Percentiles rank a stretch among this genome's conserved stretches.
These are phyloP conservation scores for Violaceomyces palustris DNA, from an alignment of 1,284 basidiomycete species.

Conservation along the genomic window DNA sequence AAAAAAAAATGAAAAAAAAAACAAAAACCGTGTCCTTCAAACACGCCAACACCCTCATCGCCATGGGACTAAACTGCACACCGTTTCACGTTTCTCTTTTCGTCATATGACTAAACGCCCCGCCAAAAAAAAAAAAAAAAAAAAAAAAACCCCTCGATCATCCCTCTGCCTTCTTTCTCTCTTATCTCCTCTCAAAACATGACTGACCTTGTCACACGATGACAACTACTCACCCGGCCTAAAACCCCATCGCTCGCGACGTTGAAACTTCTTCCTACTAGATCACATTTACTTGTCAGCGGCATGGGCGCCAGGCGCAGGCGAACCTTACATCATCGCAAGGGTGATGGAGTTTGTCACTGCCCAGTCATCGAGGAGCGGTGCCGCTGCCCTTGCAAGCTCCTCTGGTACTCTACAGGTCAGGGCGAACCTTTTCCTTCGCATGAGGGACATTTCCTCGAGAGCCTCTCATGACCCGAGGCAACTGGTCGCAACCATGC, in stretches of 20 bases:
- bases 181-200: too few relatives aligned
- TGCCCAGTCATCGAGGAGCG: conserved; percentile 64
- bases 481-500: conserved; percentile 85
- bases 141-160: too few relatives aligned
- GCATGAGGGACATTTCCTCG: conserved; percentile 80
- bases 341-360: conserved; percentile 93
- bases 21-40: too few relatives aligned
- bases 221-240: neutral
- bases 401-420: conserved; percentile 57
- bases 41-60: too few relatives aligned
- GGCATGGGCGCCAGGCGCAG: conserved; percentile 81
- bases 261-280: conserved; percentile 54
- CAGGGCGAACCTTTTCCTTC: conserved; percentile 86
- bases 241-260: neutral
- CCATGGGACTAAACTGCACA: too few relatives aligned
- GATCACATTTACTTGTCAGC: conserved; percentile 94
- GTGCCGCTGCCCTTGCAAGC: conserved; percentile 63
- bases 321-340: conserved; percentile 79
- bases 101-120: too few relatives aligned
- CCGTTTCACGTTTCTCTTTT: too few relatives aligned
- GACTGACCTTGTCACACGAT: conserved; percentile 5
- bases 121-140: too few relatives aligned
- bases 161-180: too few relatives aligned
- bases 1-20: too few relatives aligned
- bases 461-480: conserved; percentile 78